phyloP scores from a whole-genome alignment of 352 stramenopile genomes.

The Poterioochromonas sp. region DNA sequence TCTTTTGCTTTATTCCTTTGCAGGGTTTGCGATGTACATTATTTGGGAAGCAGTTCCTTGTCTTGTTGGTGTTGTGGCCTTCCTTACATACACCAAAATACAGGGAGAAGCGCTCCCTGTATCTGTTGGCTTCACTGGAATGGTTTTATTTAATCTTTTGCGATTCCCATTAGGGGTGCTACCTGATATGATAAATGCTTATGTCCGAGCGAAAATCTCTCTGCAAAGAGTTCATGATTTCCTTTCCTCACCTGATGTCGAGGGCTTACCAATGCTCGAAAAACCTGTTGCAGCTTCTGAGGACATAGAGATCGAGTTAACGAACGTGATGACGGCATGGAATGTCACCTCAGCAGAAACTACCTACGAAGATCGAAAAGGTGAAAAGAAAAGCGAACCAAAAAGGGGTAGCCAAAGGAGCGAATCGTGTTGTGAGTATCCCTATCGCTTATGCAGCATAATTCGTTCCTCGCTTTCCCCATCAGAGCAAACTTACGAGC shows the following conservation, averaged over 20 bases:
- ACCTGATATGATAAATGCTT: conserved; percentile 82
- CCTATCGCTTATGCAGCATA: background rate
- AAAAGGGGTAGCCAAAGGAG: background rate
- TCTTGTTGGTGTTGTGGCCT: conserved; percentile 3
- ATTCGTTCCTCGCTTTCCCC: background rate
- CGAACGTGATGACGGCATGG: no score
- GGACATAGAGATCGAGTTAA: no score
- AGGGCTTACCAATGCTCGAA: conserved; percentile 8
- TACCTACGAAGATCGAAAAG: no score
- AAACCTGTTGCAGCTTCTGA: background rate
- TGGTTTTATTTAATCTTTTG: conserved; percentile 91
- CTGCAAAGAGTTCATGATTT: conserved; percentile 51
- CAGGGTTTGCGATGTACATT: background rate
- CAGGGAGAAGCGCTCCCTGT: background rate
- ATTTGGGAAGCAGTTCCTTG: conserved; percentile 3
- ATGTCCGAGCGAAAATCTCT: conserved; percentile 69
- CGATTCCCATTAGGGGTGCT: conserved; percentile 93
- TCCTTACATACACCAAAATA: background rate
- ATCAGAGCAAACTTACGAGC: background rate
- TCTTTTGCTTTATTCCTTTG: background rate
- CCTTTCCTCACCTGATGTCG: conserved; percentile 41
- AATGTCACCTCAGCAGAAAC: no score
- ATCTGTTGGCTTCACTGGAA: background rate
- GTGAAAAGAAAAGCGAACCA: background rate
- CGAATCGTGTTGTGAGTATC: background rate